Base-by-base conservation (phyloP, 2,329 filamentous ascomycete species). In the Claviceps pazoutovae region DNA sequence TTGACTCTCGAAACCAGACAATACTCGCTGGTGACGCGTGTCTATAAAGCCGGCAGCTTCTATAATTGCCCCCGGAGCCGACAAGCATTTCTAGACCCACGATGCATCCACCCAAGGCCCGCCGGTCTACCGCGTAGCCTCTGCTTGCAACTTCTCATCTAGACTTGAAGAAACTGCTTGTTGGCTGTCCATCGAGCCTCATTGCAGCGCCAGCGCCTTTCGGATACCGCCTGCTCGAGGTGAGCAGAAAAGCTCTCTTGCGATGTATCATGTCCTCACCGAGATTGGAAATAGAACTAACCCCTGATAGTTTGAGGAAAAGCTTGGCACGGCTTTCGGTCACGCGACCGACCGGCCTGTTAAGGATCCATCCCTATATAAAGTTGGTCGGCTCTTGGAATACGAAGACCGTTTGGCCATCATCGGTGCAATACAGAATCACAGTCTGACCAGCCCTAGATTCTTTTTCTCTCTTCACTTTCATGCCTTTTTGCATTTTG, bases 321-420 rank as follows among this genome's bases (percentile, higher is more conserved):
- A n/a, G 11, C 30, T 53, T 14, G 48, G 46, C 51, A 50, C 47
- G 36, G 48, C 14, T 11, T 34, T 11, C 30, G 30, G 55, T 56
- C 57, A 58, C 57, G 57, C 52, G 55, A 57, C 54, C 53, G 53
- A 57, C 54, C 51, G 53, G 55, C 54, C 55, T 52, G 21, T 17
- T 42, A 41, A 19, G 46, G 52, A 45, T 50, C 51, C 43, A 49
- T 46, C 45, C 26, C 17, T 45, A 52, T 37, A 53, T 50, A 26
- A 26, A 19, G 26, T 53, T 19, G 38, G 48, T 46, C 34, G 48
- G 45, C 45, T 48, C 49, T 53, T 46, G 39, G 39, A 42, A 6
- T 13, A 4, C 9, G 9, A 23, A 6, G 44, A 14, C 42, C 44
- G 7, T 43, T 4, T 49, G 39, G 13, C 34, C 21, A 44, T 23